A percentile compares a stretch with the other conserved stretches of the same genome.
phyloP scores from a whole-genome alignment of 2,329 filamentous ascomycete species.

The Fusarium dimerum region DNA sequence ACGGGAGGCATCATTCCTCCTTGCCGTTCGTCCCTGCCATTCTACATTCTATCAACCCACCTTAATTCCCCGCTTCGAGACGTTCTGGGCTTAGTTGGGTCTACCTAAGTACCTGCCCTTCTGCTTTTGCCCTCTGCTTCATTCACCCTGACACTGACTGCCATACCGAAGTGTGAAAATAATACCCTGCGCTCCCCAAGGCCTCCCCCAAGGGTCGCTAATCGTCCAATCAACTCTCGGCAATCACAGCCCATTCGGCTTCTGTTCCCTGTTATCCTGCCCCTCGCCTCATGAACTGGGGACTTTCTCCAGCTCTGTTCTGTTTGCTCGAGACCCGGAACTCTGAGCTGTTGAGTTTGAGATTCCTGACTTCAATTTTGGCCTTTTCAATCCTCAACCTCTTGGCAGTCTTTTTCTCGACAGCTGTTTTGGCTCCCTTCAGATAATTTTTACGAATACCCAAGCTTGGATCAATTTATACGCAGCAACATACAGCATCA shows the following conservation, averaged over 20 bases:
- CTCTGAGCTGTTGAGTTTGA: not conserved
- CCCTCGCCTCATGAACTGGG: constrained; percentile 20
- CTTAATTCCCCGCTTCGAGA: not conserved
- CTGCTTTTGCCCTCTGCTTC: too few relatives aligned
- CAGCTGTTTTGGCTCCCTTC: not conserved
- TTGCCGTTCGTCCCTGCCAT: constrained; percentile 1
- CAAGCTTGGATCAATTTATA: too few relatives aligned
- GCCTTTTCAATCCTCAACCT: too few relatives aligned
- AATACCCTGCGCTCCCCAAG: not conserved
- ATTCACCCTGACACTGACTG: too few relatives aligned
- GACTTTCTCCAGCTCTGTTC: constrained; percentile 12
- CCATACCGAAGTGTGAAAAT: not conserved
- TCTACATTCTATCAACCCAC: not conserved
- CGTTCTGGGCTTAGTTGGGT: not conserved
- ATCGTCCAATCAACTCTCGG: constrained; percentile 9
- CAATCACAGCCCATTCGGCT: not conserved
- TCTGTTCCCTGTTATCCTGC: constrained; percentile 20
- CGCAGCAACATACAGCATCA: not conserved
- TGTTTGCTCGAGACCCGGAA: constrained; percentile 13
- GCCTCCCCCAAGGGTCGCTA: not conserved
- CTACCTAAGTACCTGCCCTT: not conserved
- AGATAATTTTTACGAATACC: not conserved
- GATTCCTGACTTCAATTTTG: not conserved
- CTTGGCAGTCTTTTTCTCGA: not conserved
- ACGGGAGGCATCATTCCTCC: not conserved